A percentile compares a stretch with the other conserved stretches of the same genome.
Evolutionary conservation across 1,284 basidiomycete genomes (phyloP).

Genomic region (Ceratorhiza oryzae-sativae): DNA sequence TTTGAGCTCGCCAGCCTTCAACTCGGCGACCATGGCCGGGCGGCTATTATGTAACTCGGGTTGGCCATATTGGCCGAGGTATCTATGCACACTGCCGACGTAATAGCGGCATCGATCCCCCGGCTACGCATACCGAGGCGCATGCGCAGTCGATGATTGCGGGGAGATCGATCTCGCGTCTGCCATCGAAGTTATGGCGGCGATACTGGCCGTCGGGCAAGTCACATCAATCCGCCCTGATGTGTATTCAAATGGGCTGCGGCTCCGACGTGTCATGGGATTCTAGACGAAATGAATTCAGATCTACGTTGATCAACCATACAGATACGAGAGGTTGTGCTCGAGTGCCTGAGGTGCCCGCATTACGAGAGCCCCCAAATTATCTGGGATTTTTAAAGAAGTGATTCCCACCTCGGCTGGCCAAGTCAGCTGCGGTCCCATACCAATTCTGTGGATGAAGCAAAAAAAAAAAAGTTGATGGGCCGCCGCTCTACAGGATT

Average conservation of each 20-base stretch:
- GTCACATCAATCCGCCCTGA: slow-evolving; percentile 3
- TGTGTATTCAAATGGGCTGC: neutral
- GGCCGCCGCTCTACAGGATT: neutral
- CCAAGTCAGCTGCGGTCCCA: too few relatives aligned
- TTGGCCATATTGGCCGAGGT: neutral
- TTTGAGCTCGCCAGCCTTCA: neutral
- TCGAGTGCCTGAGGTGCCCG: neutral
- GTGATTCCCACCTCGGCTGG: too few relatives aligned
- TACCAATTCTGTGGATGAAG: too few relatives aligned
- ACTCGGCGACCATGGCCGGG: neutral
- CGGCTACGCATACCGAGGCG: neutral
- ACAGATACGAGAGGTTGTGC: neutral
- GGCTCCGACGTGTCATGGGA: neutral
- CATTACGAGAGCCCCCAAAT: neutral
- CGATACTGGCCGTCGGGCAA: neutral
- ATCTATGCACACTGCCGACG: neutral
- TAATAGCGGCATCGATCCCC: neutral
- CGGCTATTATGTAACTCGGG: slow-evolving; percentile 5
- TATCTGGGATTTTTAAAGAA: neutral
- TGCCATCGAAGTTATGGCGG: neutral
- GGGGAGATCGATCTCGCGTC: neutral
- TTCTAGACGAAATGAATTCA: neutral
- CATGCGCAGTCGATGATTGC: neutral
- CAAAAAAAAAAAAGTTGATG: neutral
- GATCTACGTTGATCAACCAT: neutral